These are phyloP conservation scores for Aegilops sharonensis DNA, from an alignment of 176 grass and related monocot species.

Conservation along the genomic window DNA sequence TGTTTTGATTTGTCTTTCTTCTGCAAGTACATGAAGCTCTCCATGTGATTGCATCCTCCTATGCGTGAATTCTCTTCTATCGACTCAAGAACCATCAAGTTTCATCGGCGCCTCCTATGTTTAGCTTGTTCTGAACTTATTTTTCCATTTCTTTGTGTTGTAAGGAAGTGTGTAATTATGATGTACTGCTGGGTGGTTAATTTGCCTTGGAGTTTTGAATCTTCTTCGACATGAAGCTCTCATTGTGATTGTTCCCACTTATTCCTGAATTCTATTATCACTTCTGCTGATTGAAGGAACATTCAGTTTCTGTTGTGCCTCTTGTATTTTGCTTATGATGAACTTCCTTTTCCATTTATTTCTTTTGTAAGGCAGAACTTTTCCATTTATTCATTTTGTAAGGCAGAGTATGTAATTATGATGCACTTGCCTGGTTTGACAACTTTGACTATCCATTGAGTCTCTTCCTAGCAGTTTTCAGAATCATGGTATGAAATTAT, in stretches of 20 bases:
- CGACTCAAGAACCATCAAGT: background rate
- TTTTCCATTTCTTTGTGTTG: background rate
- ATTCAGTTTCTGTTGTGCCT: background rate
- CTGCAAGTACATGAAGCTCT: background rate
- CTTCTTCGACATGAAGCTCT: background rate
- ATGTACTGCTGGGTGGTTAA: background rate
- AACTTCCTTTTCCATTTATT: no score
- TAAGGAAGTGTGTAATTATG: background rate
- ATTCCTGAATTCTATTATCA: background rate
- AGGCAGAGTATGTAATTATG: no score
- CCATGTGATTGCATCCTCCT: background rate
- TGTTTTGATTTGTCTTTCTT: background rate
- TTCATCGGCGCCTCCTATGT: background rate
- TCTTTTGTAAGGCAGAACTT: no score
- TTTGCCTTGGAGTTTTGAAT: background rate
- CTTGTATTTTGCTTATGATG: background rate
- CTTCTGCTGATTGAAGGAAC: background rate
- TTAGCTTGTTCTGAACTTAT: background rate
- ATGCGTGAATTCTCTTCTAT: background rate
- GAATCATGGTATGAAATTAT: background rate
- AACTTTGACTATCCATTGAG: background rate
- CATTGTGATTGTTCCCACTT: background rate
- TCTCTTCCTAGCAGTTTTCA: background rate
- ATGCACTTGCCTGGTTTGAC: background rate
- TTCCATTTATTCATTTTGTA: no score